Conservation (phyloP, 73 alveolate genomes). For the Paramecium sexaurelia region DNA sequence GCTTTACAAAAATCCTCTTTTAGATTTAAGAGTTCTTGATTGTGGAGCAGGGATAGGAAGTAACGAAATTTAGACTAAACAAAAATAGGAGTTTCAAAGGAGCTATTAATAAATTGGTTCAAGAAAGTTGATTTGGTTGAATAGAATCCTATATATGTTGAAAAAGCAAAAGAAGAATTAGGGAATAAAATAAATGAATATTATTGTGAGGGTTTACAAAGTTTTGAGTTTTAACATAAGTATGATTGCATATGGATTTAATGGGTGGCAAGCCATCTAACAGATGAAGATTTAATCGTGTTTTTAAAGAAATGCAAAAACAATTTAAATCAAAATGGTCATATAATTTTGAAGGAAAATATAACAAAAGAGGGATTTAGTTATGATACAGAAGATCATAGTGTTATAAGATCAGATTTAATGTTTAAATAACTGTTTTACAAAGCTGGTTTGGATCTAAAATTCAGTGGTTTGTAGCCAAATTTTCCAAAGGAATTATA, state of each 20-base stretch:
- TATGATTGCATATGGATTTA: conserved; percentile 77
- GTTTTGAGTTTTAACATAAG: conserved; percentile 67
- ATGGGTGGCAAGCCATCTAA: conserved; percentile 75
- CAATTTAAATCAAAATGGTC: conserved; percentile 59
- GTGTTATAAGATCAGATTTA: conserved; percentile 64
- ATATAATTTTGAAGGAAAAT: conserved; percentile 76
- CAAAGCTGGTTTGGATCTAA: conserved; percentile 67
- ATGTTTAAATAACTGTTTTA: conserved; percentile 63
- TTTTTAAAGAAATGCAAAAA: conserved; percentile 68
- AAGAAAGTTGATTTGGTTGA: conserved; percentile 76
- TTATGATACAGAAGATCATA: conserved; percentile 71
- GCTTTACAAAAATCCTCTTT: conserved; percentile 49
- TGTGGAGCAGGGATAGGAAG: conserved; percentile 83
- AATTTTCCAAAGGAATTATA: conserved; percentile 69
- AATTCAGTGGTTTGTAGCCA: conserved; percentile 36
- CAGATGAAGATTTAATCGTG: conserved; percentile 71
- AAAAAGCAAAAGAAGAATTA: conserved; percentile 69
- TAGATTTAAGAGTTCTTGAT: conserved; percentile 70
- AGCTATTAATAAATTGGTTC: conserved; percentile 67
- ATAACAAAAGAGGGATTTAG: conserved; percentile 48
- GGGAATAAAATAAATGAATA: conserved; percentile 48
- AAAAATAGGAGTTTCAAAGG: conserved; percentile 53
- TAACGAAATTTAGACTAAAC: background rate
- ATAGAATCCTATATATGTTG: conserved; percentile 60
- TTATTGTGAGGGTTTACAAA: conserved; percentile 70